Conservation (phyloP, 1,284 basidiomycete genomes). For the Cystobasidiaceae sp. region DNA sequence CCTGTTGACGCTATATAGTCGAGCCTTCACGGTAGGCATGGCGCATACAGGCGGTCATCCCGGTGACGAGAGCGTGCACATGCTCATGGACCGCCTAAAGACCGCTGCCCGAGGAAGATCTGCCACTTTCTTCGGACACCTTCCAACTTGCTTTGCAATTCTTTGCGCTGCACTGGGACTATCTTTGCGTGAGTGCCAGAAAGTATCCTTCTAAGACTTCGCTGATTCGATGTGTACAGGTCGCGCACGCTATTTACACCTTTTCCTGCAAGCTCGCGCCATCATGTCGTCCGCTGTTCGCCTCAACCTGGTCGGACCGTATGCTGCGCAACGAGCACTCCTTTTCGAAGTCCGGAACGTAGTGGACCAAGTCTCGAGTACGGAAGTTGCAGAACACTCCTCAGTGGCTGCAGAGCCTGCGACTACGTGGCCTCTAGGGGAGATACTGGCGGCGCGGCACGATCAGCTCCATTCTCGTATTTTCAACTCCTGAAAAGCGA, state of each 20-base stretch:
- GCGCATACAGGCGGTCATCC: neutral
- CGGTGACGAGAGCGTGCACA: conserved; percentile 46
- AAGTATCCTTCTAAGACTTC: too few species aligned
- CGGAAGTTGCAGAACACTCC: too few species aligned
- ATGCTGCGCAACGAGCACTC: conserved; percentile 81
- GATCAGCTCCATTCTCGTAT: conserved; percentile 92
- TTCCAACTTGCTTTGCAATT: conserved; percentile 84
- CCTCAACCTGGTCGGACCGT: conserved; percentile 87
- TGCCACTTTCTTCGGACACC: conserved; percentile 62
- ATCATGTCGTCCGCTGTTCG: conserved; percentile 85
- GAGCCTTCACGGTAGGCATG: conserved; percentile 57
- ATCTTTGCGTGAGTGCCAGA: conserved; percentile 63
- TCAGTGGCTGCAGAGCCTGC: too few species aligned
- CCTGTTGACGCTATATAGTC: conserved; percentile 78
- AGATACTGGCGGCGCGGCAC: conserved; percentile 81
- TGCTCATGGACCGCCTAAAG: conserved; percentile 61
- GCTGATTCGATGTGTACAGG: too few species aligned
- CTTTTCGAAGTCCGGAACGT: conserved; percentile 64
- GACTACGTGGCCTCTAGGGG: conserved; percentile 94
- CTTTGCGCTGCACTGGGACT: conserved; percentile 72
- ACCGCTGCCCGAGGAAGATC: conserved; percentile 58
- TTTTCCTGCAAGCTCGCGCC: conserved; percentile 86
- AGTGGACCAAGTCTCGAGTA: conserved; percentile 58
- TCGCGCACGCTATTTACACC: conserved; percentile 71
- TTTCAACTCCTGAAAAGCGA: conserved; percentile 71